Base-by-base conservation (phyloP, 2,329 filamentous ascomycete genomes). In the Verticillium nubilum region DNA sequence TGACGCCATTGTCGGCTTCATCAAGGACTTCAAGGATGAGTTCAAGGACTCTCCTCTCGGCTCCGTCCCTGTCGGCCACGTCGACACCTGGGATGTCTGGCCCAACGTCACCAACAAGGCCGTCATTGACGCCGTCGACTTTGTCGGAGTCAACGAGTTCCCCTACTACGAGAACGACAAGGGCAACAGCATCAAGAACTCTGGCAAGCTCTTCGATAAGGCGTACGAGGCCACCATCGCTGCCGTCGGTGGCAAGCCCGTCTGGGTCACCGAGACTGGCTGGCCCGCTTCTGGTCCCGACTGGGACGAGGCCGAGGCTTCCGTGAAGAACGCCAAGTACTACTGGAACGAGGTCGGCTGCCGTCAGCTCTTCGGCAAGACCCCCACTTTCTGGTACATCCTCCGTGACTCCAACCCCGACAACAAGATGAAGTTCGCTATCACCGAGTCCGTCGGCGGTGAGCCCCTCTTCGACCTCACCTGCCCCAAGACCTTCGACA, bases 11-110 rank as follows among this genome's bases (percentile, higher is more conserved):
- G 78, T 88, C 69, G 73, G 75, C 67, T 91, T 89, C 77, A 90
- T 92, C 76, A 27, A 79, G 60, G 79, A 87, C 70, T 87, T 85
- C 72, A 83, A 84, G 67, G 74, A 77, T 61, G 79, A 83, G 59
- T 84, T 92, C 66, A 69, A 79, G 55, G 67, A 67, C 66, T 76
- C 70, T 17, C 60, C 72, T 17, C 73, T 82, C 19, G 64, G 77
- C 71, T 77, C 76, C 56, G 74, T 79, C 61, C 78, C 84, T 56
- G 75, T 87, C 62, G 86, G 86, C 27, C 87, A 89, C 71, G 86
- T 89, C 65, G 87, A 90, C 72, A 89, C 86, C 57, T 88, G 85
- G 82, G 85, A 85, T 52, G 80, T 78, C 54, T 87, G 84, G 83
- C 77, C 81, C 54, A 83, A 89, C 72, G 62, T 71, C 60, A 80